Conservation (phyloP, 768 basidiomycete genomes). For the Leccinum fibrillosum region DNA sequence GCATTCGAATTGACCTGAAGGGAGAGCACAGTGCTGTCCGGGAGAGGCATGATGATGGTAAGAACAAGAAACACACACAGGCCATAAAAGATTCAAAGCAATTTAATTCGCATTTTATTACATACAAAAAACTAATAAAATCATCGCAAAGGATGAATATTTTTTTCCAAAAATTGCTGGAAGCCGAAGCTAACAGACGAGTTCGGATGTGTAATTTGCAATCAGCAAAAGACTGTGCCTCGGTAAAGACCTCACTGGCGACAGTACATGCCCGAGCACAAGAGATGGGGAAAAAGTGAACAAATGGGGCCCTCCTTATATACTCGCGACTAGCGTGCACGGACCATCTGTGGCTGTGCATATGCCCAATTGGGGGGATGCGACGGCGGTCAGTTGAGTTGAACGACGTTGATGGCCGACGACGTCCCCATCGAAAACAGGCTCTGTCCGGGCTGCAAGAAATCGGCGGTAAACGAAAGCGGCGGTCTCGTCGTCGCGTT, state of each 20-base stretch:
- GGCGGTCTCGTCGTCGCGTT: constrained; percentile 93
- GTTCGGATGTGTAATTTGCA: constrained; percentile 98
- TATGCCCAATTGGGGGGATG: background rate
- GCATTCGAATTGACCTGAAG: constrained; percentile 56
- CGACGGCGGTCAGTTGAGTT: background rate
- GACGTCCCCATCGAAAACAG: constrained; percentile 45
- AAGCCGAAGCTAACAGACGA: constrained; percentile 85
- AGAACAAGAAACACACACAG: no score
- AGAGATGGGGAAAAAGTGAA: constrained; percentile 53
- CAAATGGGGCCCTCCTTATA: constrained; percentile 1
- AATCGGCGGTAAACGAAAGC: constrained; percentile 73
- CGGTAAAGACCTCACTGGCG: constrained; percentile 95
- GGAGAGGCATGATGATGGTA: constrained; percentile 59
- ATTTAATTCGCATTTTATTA: background rate
- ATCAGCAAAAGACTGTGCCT: constrained; percentile 95
- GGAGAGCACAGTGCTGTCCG: constrained; percentile 48
- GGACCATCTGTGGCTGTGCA: constrained; percentile 17
- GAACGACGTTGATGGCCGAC: constrained; percentile 15
- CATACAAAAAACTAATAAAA: background rate
- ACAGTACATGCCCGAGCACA: constrained; percentile 96
- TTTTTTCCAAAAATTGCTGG: constrained; percentile 85
- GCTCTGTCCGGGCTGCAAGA: constrained; percentile 79
- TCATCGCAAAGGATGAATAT: background rate
- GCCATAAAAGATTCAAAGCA: background rate
- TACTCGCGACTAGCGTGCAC: constrained; percentile 9